These are phyloP conservation scores for Malus hybrid DNA, from an alignment of 331 rosid species.

Conservation along the genomic window DNA sequence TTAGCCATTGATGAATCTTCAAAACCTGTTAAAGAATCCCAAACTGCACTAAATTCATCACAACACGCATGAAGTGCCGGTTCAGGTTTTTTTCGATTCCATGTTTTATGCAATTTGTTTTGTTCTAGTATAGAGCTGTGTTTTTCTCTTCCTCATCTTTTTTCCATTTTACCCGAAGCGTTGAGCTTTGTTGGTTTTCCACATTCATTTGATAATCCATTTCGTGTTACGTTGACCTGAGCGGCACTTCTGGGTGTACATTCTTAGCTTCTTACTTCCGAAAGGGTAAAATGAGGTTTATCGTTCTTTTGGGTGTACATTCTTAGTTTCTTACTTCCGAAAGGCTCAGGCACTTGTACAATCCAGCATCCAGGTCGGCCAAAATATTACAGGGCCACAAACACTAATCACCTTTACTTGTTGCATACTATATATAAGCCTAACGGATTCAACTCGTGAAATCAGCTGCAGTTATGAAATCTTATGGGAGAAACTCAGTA, in stretches of 20 bases:
- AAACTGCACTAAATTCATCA: conserved; percentile 8
- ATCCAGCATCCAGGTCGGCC: neutral
- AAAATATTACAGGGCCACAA: neutral
- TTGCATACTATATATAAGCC: neutral
- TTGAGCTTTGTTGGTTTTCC: conserved; percentile 1
- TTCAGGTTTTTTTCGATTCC: neutral
- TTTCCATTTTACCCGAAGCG: neutral
- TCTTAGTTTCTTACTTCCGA: no score
- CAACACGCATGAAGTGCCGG: neutral
- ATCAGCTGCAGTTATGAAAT: neutral
- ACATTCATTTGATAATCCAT: neutral
- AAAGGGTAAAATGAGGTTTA: no score
- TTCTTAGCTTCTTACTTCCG: no score
- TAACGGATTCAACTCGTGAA: neutral
- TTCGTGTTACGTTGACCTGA: neutral
- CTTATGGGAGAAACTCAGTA: neutral
- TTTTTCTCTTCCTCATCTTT: neutral
- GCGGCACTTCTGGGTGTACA: no score
- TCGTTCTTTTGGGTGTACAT: no score
- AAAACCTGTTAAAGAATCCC: conserved; percentile 25
- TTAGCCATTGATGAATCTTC: conserved; percentile 44
- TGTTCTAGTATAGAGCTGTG: conserved; percentile 5
- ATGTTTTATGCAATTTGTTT: conserved; percentile 15
- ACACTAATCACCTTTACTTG: neutral
- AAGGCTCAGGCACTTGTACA: neutral